These are phyloP conservation scores for Mycena kentingensis DNA, from an alignment of 768 basidiomycete genomes.

Conservation along the genomic window DNA sequence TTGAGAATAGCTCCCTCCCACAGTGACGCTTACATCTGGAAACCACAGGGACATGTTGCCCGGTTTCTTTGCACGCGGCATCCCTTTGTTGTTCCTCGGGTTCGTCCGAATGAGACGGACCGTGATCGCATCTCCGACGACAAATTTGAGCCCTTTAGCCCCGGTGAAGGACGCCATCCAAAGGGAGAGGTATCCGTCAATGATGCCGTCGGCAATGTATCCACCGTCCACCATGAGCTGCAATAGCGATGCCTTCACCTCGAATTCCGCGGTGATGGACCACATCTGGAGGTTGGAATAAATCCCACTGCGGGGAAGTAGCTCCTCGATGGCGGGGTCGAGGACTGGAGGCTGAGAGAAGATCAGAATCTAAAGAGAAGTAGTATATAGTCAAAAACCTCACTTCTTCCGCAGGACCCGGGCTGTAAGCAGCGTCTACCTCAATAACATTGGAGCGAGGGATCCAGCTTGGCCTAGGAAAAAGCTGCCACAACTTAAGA, in stretches of 20 bases:
- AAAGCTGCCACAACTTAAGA: neutral
- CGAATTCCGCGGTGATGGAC: neutral
- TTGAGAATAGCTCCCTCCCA: too few species aligned
- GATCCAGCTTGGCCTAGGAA: neutral
- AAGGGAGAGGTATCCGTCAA: neutral
- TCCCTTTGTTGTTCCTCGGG: too few species aligned
- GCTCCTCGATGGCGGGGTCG: neutral
- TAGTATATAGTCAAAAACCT: neutral
- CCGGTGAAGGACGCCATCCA: neutral
- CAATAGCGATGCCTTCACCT: neutral
- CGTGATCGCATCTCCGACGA: neutral
- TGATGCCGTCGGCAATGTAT: neutral
- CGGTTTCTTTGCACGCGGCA: too few species aligned
- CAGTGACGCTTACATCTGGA: too few species aligned
- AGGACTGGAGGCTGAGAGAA: neutral
- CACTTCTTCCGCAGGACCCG: too few species aligned
- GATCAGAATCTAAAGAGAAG: neutral
- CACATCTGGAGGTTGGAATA: neutral
- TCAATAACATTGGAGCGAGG: neutral
- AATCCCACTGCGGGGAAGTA: neutral
- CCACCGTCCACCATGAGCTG: neutral
- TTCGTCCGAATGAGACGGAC: too few species aligned
- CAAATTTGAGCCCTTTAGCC: neutral
- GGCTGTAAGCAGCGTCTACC: neutral
- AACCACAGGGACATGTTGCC: too few species aligned